Evolutionary conservation across 2,329 filamentous ascomycete genomes (phyloP).

Genomic region (Fulvia fulva): DNA sequence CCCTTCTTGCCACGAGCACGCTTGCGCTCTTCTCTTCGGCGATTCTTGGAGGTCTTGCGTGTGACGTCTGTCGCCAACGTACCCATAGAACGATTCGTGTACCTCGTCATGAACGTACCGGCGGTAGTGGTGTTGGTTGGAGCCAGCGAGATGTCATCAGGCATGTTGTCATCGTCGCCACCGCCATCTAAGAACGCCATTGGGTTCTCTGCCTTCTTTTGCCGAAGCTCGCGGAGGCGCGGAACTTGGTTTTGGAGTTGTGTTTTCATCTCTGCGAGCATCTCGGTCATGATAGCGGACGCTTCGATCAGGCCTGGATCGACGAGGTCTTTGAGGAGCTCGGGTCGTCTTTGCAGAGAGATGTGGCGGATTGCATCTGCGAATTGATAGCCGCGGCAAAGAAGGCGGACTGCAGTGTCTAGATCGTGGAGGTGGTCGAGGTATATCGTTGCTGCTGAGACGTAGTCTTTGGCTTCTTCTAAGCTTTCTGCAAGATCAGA

Average conservation of each 20-base stretch:
- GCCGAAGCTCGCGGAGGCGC: slow-evolving; percentile 74
- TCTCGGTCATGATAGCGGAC: slow-evolving; percentile 77
- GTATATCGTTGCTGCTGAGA: slow-evolving; percentile 73
- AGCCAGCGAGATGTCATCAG: slow-evolving; percentile 88
- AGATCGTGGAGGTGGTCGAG: slow-evolving; percentile 75
- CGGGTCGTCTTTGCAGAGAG: slow-evolving; percentile 55
- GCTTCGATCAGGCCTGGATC: slow-evolving; percentile 78
- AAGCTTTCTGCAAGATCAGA: slow-evolving; percentile 71
- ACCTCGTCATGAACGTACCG: slow-evolving; percentile 82
- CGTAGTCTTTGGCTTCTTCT: slow-evolving; percentile 78
- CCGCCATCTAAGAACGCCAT: slow-evolving; percentile 82
- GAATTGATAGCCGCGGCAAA: slow-evolving; percentile 86
- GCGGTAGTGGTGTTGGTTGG: slow-evolving; percentile 75
- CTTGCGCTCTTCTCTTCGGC: slow-evolving; percentile 88
- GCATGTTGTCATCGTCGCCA: slow-evolving; percentile 60
- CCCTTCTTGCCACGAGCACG: slow-evolving; percentile 91
- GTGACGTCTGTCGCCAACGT: slow-evolving; percentile 70
- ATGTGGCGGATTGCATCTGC: slow-evolving; percentile 81
- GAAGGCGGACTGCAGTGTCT: slow-evolving; percentile 64
- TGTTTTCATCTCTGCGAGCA: slow-evolving; percentile 85
- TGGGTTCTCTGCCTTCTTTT: slow-evolving; percentile 78
- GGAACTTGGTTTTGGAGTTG: slow-evolving; percentile 84
- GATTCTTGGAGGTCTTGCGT: slow-evolving; percentile 81
- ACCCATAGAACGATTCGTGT: slow-evolving; percentile 70
- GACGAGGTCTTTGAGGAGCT: slow-evolving; percentile 64